These are phyloP conservation scores for Yamadazyma takamatsuzukensis DNA, from an alignment of 805 yeast species.

Conservation along the genomic window DNA sequence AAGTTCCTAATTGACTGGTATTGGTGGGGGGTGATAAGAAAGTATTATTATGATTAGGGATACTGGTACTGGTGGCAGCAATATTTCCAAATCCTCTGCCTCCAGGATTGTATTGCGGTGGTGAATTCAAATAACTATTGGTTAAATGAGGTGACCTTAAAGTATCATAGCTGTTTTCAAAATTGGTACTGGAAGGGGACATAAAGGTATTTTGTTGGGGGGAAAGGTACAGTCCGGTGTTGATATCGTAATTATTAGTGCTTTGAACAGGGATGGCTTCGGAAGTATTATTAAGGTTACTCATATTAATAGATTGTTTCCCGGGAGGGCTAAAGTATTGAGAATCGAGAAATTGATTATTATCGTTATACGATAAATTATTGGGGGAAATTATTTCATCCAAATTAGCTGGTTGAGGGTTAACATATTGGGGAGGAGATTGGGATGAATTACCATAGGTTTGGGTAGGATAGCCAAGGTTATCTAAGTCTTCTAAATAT, in stretches of 20 bases:
- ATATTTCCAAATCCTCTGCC: conserved; percentile 10
- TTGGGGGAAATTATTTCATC: conserved; percentile 38
- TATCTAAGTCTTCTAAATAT: conserved; percentile 28
- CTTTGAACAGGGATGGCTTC: conserved; percentile 23
- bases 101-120: conserved; percentile 24
- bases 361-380: conserved; percentile 6
- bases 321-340: conserved; percentile 41
- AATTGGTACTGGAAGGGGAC: conserved; percentile 26
- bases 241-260: conserved; percentile 18
- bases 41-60: conserved; percentile 16
- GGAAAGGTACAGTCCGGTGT: conserved; percentile 29
- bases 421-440: conserved; percentile 1
- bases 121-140: conserved; percentile 32
- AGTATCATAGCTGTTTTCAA: conserved; percentile 31
- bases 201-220: conserved; percentile 29
- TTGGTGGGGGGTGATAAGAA: conserved; percentile 24
- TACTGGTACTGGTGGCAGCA: conserved; percentile 21
- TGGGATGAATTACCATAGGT: conserved; percentile 1
- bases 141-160: conserved; percentile 30
- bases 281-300: conserved; percentile 18
- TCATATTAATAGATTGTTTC: conserved; percentile 13
- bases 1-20: conserved; percentile 21
- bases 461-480: conserved; percentile 9
- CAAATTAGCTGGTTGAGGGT: conserved; percentile 22
- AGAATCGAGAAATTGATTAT: conserved; percentile 24